Evolutionary conservation across 805 yeast genomes (phyloP), one percentile per base, ranked within the genome.

Genomic region (Spathaspora boniae): DNA sequence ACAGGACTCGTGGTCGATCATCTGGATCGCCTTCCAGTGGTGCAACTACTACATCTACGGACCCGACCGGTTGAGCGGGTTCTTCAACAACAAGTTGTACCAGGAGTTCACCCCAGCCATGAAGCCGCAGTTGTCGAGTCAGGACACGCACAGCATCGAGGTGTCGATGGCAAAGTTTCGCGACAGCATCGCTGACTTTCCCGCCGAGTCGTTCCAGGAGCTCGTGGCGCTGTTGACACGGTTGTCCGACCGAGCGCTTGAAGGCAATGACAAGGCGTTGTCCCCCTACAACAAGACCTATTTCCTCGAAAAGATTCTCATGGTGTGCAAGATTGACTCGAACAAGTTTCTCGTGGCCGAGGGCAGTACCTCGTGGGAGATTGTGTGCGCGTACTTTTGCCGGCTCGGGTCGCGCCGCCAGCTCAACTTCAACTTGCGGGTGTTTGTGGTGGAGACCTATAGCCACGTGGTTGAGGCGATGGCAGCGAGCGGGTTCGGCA

Each of bases 11-110:
- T 91, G 98, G 98, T 56, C 60, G 9, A 69, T 63, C 19, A 52
- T 67, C 15, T 67, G 67, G 67, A 68, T 75, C 4, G 74, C 94
- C 0, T 65, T 87, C 38, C 94, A 84, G 56, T 85, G 94, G 94
- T 69, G 82, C 32, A 79, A 83, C 37, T 84, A 79, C 48, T 83
- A 65, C 45, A 47, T 82, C n/a, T 68, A 78, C 50, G 91, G 91
- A 0, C 61, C 67, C 0, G 70, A 66, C 32, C 61, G 60, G 35
- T 52, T 40, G 34, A 54, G 57, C 43, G 57, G 54, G 9, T 34
- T 33, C 37, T 27, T 43, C 56, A 20, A 76, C 74, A 14, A 53
- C 58, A 54, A 52, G 26, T 45, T 43, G 6, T 42, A 42, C 28
- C 52, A 50, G 14, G 20, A 16, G 4, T 16, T 37, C 15, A 37